phyloP scores from a whole-genome alignment of 257 asterid species.

The Jacaranda mimosifolia region DNA sequence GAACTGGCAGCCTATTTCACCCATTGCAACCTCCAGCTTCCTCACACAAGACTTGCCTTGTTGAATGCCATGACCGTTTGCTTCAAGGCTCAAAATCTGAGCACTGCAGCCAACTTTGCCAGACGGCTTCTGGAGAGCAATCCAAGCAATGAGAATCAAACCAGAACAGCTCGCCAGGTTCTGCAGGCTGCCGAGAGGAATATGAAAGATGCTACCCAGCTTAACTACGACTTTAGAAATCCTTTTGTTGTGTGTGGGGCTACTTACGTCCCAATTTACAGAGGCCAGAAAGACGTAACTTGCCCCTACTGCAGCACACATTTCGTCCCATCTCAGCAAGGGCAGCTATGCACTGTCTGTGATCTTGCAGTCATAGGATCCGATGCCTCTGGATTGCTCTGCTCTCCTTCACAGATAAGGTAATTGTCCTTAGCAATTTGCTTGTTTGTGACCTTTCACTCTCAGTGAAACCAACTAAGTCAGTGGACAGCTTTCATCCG shows the following conservation, averaged over 20 bases:
- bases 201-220: slow-evolving; percentile 68
- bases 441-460: slow-evolving; percentile 23
- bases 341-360: slow-evolving; percentile 77
- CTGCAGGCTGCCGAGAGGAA: slow-evolving; percentile 79
- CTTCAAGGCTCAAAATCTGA: slow-evolving; percentile 65
- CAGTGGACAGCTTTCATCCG: neutral
- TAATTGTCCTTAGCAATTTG: slow-evolving; percentile 37
- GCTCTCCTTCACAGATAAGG: slow-evolving; percentile 81
- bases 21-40: slow-evolving; percentile 79
- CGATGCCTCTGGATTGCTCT: slow-evolving; percentile 89
- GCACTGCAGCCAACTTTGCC: slow-evolving; percentile 84
- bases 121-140: slow-evolving; percentile 80
- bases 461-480: neutral
- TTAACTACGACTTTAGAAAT: slow-evolving; percentile 87
- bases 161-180: slow-evolving; percentile 70
- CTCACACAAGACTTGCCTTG: slow-evolving; percentile 80
- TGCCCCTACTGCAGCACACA: slow-evolving; percentile 84
- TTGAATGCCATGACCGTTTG: slow-evolving; percentile 70
- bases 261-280: slow-evolving; percentile 78
- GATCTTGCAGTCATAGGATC: slow-evolving; percentile 78
- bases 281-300: slow-evolving; percentile 80
- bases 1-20: slow-evolving; percentile 95
- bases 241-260: slow-evolving; percentile 93
- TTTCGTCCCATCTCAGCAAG: slow-evolving; percentile 70
- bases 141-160: slow-evolving; percentile 70